These are phyloP conservation scores for Hypoxylon sp. DNA, from an alignment of 2,329 filamentous ascomycete species.

Conservation along the genomic window DNA sequence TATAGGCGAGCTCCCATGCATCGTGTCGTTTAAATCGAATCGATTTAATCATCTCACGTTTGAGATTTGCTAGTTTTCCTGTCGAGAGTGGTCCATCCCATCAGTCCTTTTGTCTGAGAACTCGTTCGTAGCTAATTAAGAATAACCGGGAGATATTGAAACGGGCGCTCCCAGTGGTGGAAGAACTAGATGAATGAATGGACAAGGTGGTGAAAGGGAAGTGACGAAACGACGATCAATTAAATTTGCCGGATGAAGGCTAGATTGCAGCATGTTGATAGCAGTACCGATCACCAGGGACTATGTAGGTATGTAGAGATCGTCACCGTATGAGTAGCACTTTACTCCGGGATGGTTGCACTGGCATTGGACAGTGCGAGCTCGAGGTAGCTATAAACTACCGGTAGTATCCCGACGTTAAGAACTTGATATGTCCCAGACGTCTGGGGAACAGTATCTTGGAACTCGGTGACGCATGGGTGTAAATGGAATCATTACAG, in stretches of 20 bases:
- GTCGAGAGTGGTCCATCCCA: slow-evolving; percentile 3
- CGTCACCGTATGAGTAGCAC: slow-evolving; percentile 23
- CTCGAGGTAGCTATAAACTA: slow-evolving; percentile 11
- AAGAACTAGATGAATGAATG: slow-evolving; percentile 32
- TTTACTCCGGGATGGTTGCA: slow-evolving; percentile 7
- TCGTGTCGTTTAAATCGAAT: slow-evolving; percentile 9
- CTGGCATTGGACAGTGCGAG: slow-evolving; percentile 14
- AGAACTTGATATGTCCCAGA: slow-evolving; percentile 17
- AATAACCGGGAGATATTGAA: slow-evolving; percentile 27
- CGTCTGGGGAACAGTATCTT: slow-evolving; percentile 1
- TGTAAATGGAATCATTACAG: slow-evolving; percentile 10
- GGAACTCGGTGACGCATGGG: slow-evolving; percentile 32
- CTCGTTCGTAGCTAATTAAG: slow-evolving; percentile 14
- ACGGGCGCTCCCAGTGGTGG: neutral
- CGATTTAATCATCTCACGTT: slow-evolving; percentile 15
- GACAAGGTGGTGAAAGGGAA: slow-evolving; percentile 31
- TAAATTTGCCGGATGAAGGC: slow-evolving; percentile 42
- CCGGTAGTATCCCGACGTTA: slow-evolving; percentile 27
- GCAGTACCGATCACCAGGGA: slow-evolving; percentile 36
- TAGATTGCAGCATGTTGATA: slow-evolving; percentile 28
- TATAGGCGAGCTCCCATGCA: slow-evolving; percentile 10
- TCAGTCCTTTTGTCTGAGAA: slow-evolving; percentile 15
- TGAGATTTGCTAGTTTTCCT: slow-evolving; percentile 8
- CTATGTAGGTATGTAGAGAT: slow-evolving; percentile 16
- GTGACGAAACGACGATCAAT: slow-evolving; percentile 42